Base-by-base conservation (phyloP, 2,329 filamentous ascomycete genomes). In the Epichloe amarillans region DNA sequence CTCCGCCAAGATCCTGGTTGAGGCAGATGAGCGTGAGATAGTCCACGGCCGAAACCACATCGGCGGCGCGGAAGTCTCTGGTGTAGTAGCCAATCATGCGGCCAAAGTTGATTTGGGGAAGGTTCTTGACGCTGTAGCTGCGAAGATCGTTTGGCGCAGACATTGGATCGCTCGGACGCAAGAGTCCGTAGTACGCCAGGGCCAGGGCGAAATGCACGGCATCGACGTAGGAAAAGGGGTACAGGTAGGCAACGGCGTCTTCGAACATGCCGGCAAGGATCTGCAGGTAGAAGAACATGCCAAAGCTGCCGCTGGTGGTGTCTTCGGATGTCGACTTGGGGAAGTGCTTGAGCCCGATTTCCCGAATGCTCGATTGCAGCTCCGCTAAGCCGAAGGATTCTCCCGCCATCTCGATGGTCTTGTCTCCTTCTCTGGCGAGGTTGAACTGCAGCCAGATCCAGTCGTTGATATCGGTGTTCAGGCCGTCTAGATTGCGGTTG, bases 81-180 rank as follows among this genome's bases (percentile, higher is more conserved):
- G 94, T 98, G 72, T 98, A 98, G 65, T 93, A 88, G 40, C 91
- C 94, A 54, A 97, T 75, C 74, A 97, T 87, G 53, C 86, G 84
- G 43, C 88, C 90, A 69, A 97, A 97, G 72, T 93, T 95, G 68
- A 98, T 84, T 65, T 96, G 89, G 5, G 89, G 77, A 55, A 80
- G 74, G 56, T 80, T 77, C 58, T 82, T 79, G 60, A 77, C 85
- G 58, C 80, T 88, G 66, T 80, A 70, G 57, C 74, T 81, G 41
- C 81, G 69, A 45, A 84, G 69, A 59, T 94, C 86, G 62, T 85
- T 84, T 47, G 85, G 82, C 10, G 81, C 81, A 7, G 80, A 79
- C 59, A 80, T 78, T 55, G 88, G 88, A 65, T 95, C 87, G 37
- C 88, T 86, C 30, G 95, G 87, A 37, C 90, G 84, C 54, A 98